Evolutionary conservation across 2,329 filamentous ascomycete species (phyloP).

Genomic region (Colletotrichum sp.): DNA sequence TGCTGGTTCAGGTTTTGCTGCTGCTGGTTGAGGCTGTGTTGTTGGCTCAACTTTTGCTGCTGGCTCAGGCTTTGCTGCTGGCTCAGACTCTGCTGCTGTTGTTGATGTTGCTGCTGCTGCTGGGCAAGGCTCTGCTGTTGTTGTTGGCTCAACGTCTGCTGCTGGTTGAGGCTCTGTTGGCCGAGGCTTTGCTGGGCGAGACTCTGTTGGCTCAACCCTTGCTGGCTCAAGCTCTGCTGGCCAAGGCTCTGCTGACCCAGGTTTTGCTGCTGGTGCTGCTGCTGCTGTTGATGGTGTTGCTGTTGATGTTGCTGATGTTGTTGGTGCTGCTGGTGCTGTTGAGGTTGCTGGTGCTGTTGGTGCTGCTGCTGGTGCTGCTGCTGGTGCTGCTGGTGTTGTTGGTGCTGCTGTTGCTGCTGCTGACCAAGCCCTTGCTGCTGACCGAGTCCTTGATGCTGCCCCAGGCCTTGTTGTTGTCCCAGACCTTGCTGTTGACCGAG

Average conservation of each 20-base stretch:
- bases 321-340: constrained; percentile 33
- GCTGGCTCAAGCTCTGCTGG: constrained; percentile 35
- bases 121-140: constrained; percentile 30
- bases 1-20: constrained; percentile 31
- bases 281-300: constrained; percentile 29
- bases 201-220: constrained; percentile 30
- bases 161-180: constrained; percentile 35
- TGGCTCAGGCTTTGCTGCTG: constrained; percentile 35
- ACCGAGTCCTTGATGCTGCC: constrained; percentile 7
- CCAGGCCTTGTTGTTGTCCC: constrained; percentile 12
- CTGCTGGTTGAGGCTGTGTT: constrained; percentile 32
- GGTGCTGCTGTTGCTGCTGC: constrained; percentile 30
- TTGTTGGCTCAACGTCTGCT: constrained; percentile 31
- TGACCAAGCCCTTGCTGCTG: constrained; percentile 8
- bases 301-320: constrained; percentile 32
- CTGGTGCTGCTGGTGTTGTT: constrained; percentile 31
- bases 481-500: background rate
- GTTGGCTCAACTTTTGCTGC: constrained; percentile 33
- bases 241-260: constrained; percentile 24
- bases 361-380: constrained; percentile 27
- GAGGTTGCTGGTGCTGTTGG: constrained; percentile 27
- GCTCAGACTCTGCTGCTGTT: constrained; percentile 35
- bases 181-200: constrained; percentile 30
- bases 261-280: constrained; percentile 24
- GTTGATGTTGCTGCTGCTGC: constrained; percentile 33